Evolutionary conservation across 345 rosid species (phyloP).

Genomic region (Psidium guajava): DNA sequence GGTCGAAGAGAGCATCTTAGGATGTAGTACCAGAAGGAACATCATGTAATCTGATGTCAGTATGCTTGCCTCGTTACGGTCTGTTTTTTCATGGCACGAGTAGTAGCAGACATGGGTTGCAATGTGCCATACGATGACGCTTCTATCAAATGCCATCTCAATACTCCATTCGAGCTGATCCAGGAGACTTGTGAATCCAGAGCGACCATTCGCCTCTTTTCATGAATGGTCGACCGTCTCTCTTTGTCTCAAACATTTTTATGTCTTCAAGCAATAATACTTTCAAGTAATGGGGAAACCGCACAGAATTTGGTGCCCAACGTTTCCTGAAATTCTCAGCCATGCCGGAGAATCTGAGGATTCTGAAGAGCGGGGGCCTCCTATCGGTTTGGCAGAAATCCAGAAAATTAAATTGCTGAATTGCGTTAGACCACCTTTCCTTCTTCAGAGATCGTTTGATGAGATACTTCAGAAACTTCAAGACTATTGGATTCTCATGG

Average conservation of each 20-base stretch:
- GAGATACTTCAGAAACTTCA: background rate
- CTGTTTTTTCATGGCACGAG: rapidly evolving
- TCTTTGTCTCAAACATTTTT: background rate
- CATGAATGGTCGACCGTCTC: background rate
- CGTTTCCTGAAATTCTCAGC: background rate
- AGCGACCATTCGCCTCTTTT: constrained; percentile 9
- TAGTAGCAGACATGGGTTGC: constrained; percentile 4
- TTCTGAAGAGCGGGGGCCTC: background rate
- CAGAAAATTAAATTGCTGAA: background rate
- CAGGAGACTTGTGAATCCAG: background rate
- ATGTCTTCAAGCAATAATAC: background rate
- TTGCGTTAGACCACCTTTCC: background rate
- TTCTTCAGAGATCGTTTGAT: background rate
- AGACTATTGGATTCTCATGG: background rate
- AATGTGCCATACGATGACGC: constrained; percentile 16
- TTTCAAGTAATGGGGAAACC: background rate
- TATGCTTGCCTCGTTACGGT: background rate
- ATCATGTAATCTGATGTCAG: constrained; percentile 9
- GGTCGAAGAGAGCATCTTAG: background rate
- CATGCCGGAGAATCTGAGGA: background rate
- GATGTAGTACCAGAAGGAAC: background rate
- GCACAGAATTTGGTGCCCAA: background rate
- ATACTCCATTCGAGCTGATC: constrained; percentile 3
- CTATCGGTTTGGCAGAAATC: background rate
- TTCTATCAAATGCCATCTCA: constrained; percentile 3